These are phyloP conservation scores for Leccinum solheimii DNA, from an alignment of 1,284 basidiomycete species.

Conservation along the genomic window DNA sequence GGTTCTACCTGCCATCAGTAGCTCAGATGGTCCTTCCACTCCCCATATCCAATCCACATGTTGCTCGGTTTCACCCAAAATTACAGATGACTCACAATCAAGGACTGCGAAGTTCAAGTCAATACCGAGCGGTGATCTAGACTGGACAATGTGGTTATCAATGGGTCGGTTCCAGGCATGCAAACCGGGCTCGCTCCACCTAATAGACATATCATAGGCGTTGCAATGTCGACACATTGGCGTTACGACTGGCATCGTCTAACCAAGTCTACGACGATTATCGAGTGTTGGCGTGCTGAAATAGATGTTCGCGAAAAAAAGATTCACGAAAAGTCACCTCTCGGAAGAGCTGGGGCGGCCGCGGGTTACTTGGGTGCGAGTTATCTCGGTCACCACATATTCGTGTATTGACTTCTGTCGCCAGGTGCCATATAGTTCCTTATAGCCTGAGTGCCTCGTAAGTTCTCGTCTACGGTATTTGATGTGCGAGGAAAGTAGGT, in stretches of 20 bases:
- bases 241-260: background rate
- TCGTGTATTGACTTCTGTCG: conserved; percentile 5
- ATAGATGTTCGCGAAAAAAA: background rate
- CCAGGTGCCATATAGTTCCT: conserved; percentile 76
- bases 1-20: background rate
- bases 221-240: background rate
- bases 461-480: background rate
- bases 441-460: conserved; percentile 27
- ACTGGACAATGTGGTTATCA: background rate
- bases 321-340: background rate
- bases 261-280: background rate
- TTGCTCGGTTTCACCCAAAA: background rate
- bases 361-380: conserved; percentile 78
- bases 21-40: background rate
- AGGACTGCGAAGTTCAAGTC: background rate
- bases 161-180: conserved; percentile 9
- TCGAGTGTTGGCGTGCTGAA: background rate
- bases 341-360: conserved; percentile 60
- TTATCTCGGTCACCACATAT: background rate
- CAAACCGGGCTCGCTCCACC: background rate
- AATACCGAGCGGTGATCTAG: background rate
- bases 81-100: background rate
- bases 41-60: background rate
- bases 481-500: background rate
- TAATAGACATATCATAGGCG: conserved; percentile 5